phyloP scores from a whole-genome alignment of 2,329 filamentous ascomycete species.

The Cytospora leucostoma region DNA sequence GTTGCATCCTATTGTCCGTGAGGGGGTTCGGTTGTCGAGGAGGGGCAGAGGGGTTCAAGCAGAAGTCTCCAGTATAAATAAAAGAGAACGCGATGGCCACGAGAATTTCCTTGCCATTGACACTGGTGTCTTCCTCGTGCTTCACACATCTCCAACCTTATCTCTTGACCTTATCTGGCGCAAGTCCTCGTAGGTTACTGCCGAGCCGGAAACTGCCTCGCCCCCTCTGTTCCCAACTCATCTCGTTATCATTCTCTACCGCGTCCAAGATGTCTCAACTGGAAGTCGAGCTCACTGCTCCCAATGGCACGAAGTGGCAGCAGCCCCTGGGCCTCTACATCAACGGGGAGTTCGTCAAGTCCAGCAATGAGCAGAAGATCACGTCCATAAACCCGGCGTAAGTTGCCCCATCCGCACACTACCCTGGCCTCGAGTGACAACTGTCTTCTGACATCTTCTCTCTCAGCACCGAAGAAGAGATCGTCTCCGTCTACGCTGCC shows the following conservation, averaged over 20 bases:
- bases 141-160: not conserved
- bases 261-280: slow-evolving; percentile 29
- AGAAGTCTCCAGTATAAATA: not conserved
- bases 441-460: not conserved
- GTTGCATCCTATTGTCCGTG: not conserved
- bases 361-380: slow-evolving; percentile 65
- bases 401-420: slow-evolving; percentile 30
- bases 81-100: slow-evolving; percentile 8
- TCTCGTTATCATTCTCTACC: slow-evolving; percentile 6
- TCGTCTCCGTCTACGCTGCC: slow-evolving; percentile 71
- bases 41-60: not conserved
- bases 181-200: not conserved
- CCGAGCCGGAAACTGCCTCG: not conserved
- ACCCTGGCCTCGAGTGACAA: not conserved
- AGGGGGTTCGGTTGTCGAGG: slow-evolving; percentile 17
- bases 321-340: slow-evolving; percentile 81
- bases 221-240: slow-evolving; percentile 1
- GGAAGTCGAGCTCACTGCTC: slow-evolving; percentile 66
- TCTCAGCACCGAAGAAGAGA: slow-evolving; percentile 60
- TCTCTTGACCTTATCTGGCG: not conserved
- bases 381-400: slow-evolving; percentile 70
- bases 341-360: slow-evolving; percentile 76
- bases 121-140: slow-evolving; percentile 8
- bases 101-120: slow-evolving; percentile 6
- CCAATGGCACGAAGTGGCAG: slow-evolving; percentile 71